Percentiles rank a stretch among this genome's conserved stretches.
Conservation (phyloP, 1,139 yeast species). For the Spathaspora sp. region DNA sequence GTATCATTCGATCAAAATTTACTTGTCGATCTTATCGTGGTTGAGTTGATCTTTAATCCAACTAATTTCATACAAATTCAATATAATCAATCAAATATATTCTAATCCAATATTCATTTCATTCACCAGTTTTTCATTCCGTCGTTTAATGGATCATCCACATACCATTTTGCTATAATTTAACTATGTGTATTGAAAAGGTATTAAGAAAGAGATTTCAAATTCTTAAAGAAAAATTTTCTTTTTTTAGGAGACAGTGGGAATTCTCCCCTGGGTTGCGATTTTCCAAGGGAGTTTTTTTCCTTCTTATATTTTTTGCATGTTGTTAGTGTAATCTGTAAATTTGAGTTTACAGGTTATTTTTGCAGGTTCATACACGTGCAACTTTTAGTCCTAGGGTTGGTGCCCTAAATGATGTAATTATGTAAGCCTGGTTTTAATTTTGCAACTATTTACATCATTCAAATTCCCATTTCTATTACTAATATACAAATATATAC, state of each 20-base stretch:
- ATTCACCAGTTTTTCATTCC: neutral
- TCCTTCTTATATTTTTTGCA: neutral
- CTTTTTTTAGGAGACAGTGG: neutral
- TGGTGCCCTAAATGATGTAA: constrained; percentile 2
- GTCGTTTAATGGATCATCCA: constrained; percentile 4
- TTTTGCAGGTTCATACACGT: constrained; percentile 5
- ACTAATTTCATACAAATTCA: neutral
- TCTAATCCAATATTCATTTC: neutral
- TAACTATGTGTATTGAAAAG: constrained; percentile 13
- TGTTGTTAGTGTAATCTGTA: neutral
- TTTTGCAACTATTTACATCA: neutral
- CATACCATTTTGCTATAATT: constrained; percentile 25
- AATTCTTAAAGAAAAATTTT: neutral
- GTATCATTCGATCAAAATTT: neutral
- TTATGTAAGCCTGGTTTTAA: neutral
- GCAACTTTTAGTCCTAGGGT: constrained; percentile 1
- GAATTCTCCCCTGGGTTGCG: neutral
- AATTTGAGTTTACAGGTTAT: neutral
- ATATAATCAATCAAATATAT: neutral
- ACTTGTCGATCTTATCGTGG: neutral
- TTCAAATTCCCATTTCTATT: neutral
- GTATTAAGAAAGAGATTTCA: constrained; percentile 3
- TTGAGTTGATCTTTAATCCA: neutral
- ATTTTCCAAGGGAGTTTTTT: neutral
- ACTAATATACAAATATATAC: neutral